Evolutionary conservation across 495 filamentous ascomycete genomes (phyloP).

Genomic region (Penicillium bovifimosum): DNA sequence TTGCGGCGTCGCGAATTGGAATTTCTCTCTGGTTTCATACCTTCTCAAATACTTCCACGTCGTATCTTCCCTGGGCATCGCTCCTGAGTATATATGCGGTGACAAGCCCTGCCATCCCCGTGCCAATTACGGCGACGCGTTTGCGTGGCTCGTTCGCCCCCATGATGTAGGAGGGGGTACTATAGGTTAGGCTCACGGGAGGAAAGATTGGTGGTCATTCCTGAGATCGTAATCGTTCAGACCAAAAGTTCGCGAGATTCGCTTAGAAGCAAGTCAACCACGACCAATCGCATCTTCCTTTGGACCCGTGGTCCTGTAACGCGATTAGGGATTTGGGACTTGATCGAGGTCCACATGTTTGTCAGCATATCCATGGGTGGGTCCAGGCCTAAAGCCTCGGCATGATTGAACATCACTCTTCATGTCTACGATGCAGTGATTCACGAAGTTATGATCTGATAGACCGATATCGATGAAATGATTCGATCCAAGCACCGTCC

Average conservation of each 20-base stretch:
- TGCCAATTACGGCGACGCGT: conserved; percentile 47
- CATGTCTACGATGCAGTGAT: too few species aligned
- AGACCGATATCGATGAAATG: not conserved
- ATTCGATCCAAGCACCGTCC: too few species aligned
- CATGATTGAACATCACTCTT: too few species aligned
- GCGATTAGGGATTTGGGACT: not conserved
- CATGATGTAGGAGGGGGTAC: not conserved
- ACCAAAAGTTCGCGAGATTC: not conserved
- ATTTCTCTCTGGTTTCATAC: conserved; percentile 14
- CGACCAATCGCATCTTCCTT: not conserved
- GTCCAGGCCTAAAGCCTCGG: not conserved
- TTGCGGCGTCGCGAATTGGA: not conserved
- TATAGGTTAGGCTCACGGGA: not conserved
- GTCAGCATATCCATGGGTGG: not conserved
- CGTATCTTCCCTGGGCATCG: conserved; percentile 38
- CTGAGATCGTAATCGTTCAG: not conserved
- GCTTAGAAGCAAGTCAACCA: not conserved
- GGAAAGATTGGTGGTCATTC: not conserved
- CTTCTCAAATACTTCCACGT: conserved; percentile 45
- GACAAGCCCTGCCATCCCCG: conserved; percentile 51
- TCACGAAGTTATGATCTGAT: not conserved
- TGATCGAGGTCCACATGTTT: not conserved
- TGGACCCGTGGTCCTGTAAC: not conserved
- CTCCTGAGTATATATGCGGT: conserved; percentile 44
- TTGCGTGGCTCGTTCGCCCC: conserved; percentile 4